A percentile compares a stretch with the other conserved stretches of the same genome.
These are phyloP conservation scores for Mortierella sp. DNA, from an alignment of 371 early-diverging fungal species.

Conservation along the genomic window DNA sequence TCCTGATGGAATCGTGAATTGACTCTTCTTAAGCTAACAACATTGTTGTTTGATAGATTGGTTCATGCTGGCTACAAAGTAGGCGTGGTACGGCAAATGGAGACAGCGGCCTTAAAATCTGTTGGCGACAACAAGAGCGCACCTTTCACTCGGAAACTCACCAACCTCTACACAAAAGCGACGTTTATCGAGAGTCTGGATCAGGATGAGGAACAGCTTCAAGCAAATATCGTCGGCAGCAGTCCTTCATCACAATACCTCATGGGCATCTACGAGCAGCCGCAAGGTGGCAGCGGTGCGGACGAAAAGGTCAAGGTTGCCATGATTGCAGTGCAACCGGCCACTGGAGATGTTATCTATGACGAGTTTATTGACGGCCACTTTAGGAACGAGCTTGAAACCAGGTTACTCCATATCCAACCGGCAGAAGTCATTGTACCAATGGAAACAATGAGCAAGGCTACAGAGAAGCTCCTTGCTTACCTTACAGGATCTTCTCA, in stretches of 20 bases:
- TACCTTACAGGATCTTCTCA: constrained; percentile 51
- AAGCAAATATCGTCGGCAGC: constrained; percentile 24
- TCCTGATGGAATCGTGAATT: no score
- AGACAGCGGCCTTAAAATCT: constrained; percentile 89
- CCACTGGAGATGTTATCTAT: constrained; percentile 80
- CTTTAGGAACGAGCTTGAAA: constrained; percentile 80
- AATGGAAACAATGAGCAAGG: constrained; percentile 54
- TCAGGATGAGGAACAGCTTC: constrained; percentile 46
- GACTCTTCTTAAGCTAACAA: no score
- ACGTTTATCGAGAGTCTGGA: constrained; percentile 82
- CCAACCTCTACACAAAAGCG: constrained; percentile 81
- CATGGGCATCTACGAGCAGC: constrained; percentile 69
- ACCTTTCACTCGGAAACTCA: constrained; percentile 80
- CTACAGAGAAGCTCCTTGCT: constrained; percentile 65
- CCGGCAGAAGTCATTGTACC: constrained; percentile 84
- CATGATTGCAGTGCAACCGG: constrained; percentile 72
- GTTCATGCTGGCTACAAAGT: constrained; percentile 87
- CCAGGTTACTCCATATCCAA: constrained; percentile 78
- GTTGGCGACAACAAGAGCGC: constrained; percentile 75
- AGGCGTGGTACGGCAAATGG: constrained; percentile 86
- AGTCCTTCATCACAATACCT: constrained; percentile 56
- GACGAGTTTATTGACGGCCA: constrained; percentile 79
- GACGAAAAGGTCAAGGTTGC: constrained; percentile 61
- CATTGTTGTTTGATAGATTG: constrained; percentile 57
- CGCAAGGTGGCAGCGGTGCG: constrained; percentile 60